phyloP scores from a whole-genome alignment of 2,329 filamentous ascomycete species.

The Gyromitra esculenta region DNA sequence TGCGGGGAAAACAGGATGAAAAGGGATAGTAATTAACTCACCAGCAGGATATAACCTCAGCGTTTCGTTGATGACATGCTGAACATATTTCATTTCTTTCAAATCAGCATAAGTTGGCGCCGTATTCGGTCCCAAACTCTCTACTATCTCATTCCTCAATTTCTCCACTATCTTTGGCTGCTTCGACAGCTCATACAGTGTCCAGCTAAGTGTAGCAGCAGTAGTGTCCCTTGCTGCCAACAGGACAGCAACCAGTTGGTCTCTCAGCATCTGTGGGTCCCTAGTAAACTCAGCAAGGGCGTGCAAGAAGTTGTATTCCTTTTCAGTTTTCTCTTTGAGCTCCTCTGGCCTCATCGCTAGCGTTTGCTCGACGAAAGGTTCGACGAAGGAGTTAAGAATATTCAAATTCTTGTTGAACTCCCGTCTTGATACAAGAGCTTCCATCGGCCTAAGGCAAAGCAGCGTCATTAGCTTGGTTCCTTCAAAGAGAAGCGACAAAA shows the following conservation, averaged over 20 bases:
- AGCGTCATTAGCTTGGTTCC: conserved; percentile 6
- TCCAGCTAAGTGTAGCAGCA: conserved; percentile 80
- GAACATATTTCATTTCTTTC: conserved; percentile 86
- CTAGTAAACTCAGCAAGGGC: conserved; percentile 83
- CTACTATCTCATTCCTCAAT: conserved; percentile 77
- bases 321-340: conserved; percentile 77
- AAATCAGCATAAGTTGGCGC: conserved; percentile 79
- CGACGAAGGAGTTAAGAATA: conserved; percentile 78
- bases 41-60: conserved; percentile 76
- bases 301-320: conserved; percentile 84
- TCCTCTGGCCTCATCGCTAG: conserved; percentile 76
- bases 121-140: conserved; percentile 70
- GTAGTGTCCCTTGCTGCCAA: conserved; percentile 90
- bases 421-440: conserved; percentile 70
- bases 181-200: conserved; percentile 80
- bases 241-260: conserved; percentile 83
- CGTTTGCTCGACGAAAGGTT: conserved; percentile 78
- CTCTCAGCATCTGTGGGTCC: conserved; percentile 75
- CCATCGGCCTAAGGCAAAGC: conserved; percentile 65
- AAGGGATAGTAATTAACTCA: conserved; percentile 5
- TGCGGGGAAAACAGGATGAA: background rate
- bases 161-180: conserved; percentile 74
- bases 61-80: conserved; percentile 76
- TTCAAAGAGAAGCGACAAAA: background rate
- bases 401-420: conserved; percentile 72